Evolutionary conservation across 257 asterid genomes (phyloP).

Genomic region (Nemophila menziesii): DNA sequence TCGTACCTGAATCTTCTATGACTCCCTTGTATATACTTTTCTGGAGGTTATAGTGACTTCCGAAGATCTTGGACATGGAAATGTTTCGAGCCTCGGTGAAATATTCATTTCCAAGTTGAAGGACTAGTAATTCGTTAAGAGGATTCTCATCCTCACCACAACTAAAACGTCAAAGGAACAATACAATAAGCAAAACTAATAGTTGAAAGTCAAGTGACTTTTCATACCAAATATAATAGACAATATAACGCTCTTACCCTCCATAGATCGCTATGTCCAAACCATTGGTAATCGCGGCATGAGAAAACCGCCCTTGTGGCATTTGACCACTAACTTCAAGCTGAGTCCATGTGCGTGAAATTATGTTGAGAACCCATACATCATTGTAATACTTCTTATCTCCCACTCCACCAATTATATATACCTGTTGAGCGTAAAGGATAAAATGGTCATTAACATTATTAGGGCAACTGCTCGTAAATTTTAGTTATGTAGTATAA

Average conservation of each 20-base stretch:
- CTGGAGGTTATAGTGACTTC: conserved; percentile 24
- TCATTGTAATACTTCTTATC: conserved; percentile 72
- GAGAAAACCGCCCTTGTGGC: conserved; percentile 85
- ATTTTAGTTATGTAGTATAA: background rate
- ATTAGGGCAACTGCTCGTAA: background rate
- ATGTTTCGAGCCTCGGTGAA: conserved; percentile 16
- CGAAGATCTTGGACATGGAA: conserved; percentile 18
- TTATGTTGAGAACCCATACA: conserved; percentile 65
- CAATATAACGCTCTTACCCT: conserved; percentile 50
- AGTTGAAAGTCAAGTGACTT: background rate
- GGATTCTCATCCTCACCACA: conserved; percentile 99
- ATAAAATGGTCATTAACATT: background rate
- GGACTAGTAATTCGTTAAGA: conserved; percentile 59
- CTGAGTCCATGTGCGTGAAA: conserved; percentile 52
- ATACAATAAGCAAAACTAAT: conserved; percentile 2
- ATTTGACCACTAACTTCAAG: conserved; percentile 38
- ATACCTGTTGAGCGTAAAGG: conserved; percentile 32
- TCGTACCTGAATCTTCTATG: conserved; percentile 23
- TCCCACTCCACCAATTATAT: conserved; percentile 81
- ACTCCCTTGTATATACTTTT: conserved; percentile 18
- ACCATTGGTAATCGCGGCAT: conserved; percentile 54
- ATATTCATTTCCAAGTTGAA: conserved; percentile 36
- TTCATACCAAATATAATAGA: background rate
- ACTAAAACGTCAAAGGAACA: conserved; percentile 23
- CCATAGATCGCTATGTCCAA: conserved; percentile 66